Conservation (phyloP, 2,329 filamentous ascomycete genomes). For the Penicillium hordei region DNA sequence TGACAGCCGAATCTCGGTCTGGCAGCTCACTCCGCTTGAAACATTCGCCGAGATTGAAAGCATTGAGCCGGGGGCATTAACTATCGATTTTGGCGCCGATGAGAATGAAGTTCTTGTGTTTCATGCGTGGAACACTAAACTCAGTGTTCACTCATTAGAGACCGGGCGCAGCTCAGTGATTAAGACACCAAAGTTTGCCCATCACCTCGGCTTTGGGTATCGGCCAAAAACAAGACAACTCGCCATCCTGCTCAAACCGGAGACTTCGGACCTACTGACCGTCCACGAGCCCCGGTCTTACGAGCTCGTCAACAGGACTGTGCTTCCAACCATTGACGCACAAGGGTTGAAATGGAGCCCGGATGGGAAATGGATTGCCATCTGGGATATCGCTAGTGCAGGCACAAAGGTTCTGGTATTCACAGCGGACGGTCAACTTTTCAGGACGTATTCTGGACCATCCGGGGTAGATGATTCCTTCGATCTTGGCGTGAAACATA, state of each 20-base stretch:
- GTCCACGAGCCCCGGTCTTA: constrained; percentile 40
- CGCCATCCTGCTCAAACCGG: constrained; percentile 43
- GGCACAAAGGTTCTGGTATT: constrained; percentile 55
- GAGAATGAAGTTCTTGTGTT: constrained; percentile 42
- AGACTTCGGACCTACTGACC: constrained; percentile 39
- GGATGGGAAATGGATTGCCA: constrained; percentile 59
- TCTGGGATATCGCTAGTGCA: constrained; percentile 56
- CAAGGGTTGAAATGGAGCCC: constrained; percentile 60
- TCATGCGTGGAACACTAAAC: constrained; percentile 42
- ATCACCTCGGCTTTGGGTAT: constrained; percentile 39
- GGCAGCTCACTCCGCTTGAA: constrained; percentile 39
- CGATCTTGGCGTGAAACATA: constrained; percentile 52
- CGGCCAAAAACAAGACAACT: constrained; percentile 42
- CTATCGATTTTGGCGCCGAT: constrained; percentile 40
- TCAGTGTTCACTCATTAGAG: constrained; percentile 38
- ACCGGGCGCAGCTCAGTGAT: constrained; percentile 40
- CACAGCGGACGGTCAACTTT: constrained; percentile 60
- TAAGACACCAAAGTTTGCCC: constrained; percentile 42
- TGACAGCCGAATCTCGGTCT: constrained; percentile 37
- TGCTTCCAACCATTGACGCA: constrained; percentile 55
- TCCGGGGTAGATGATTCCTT: constrained; percentile 37
- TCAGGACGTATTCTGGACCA: constrained; percentile 51
- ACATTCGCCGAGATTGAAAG: constrained; percentile 43
- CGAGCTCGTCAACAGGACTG: constrained; percentile 34
- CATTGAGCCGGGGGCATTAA: constrained; percentile 37